Evolutionary conservation across 345 rosid genomes (phyloP).

Genomic region (Eucalyptus paniculata): DNA sequence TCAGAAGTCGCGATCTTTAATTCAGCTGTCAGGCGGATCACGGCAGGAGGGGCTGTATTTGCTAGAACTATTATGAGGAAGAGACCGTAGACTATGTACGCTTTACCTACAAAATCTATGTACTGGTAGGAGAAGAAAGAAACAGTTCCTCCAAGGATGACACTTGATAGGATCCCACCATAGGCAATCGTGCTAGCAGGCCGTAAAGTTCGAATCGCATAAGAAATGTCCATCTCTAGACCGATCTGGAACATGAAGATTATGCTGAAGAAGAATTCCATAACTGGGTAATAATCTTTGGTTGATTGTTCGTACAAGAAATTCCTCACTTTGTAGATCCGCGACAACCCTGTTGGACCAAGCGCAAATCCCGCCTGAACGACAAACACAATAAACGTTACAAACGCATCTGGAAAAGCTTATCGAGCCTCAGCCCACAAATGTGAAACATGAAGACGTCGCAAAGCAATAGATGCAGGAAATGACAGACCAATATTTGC

Average conservation of each 20-base stretch:
- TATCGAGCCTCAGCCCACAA: neutral
- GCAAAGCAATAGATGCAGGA: neutral
- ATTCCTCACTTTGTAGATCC: constrained; percentile 8
- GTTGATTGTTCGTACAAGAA: constrained; percentile 47
- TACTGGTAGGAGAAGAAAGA: constrained; percentile 17
- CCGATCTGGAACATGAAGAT: constrained; percentile 78
- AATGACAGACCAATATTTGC: constrained; percentile 46
- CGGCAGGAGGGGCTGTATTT: constrained; percentile 65
- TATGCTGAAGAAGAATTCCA: constrained; percentile 39
- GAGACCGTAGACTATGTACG: neutral
- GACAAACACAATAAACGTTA: neutral
- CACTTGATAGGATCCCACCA: constrained; percentile 19
- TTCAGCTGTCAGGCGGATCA: constrained; percentile 49
- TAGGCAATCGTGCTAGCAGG: constrained; percentile 27
- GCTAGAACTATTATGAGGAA: constrained; percentile 27
- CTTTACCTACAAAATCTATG: constrained; percentile 1
- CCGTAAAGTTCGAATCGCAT: constrained; percentile 35
- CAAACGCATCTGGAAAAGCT: neutral
- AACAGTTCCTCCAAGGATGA: constrained; percentile 20
- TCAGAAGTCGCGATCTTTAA: constrained; percentile 58
- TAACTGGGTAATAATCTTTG: constrained; percentile 31
- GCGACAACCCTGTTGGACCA: constrained; percentile 60
- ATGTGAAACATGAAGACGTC: neutral
- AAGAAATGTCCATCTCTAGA: constrained; percentile 50
- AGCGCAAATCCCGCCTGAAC: constrained; percentile 70